phyloP scores from a whole-genome alignment of 345 rosid species.

The Melaleuca quinquenervia region DNA sequence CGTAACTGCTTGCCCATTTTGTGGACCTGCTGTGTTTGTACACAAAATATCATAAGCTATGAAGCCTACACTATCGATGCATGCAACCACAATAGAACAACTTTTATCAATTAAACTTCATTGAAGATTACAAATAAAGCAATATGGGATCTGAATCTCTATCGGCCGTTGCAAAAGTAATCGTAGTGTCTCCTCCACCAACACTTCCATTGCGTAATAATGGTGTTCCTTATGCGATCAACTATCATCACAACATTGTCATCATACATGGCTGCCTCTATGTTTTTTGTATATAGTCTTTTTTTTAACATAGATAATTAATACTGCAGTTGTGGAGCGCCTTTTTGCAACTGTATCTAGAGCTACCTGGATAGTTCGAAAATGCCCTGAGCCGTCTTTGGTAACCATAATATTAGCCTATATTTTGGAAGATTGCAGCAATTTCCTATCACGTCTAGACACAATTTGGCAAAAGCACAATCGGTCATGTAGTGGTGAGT shows the following conservation, averaged over 20 bases:
- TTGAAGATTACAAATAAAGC: not conserved
- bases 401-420: constrained; percentile 27
- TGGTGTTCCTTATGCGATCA: constrained; percentile 22
- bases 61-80: constrained; percentile 34
- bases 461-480: constrained; percentile 11
- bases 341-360: constrained; percentile 14
- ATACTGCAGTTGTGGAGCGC: constrained; percentile 7
- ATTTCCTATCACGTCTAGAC: constrained; percentile 15
- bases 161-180: constrained; percentile 31
- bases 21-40: constrained; percentile 54
- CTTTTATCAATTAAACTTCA: not conserved
- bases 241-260: constrained; percentile 24
- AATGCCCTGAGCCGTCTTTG: constrained; percentile 23
- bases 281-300: constrained; percentile 10
- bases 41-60: constrained; percentile 50
- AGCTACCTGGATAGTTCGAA: constrained; percentile 16
- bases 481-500: not conserved
- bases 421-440: constrained; percentile 9
- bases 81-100: constrained; percentile 2
- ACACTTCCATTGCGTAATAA: constrained; percentile 33
- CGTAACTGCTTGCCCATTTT: constrained; percentile 54
- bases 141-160: not conserved
- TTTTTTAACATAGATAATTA: constrained; percentile 15
- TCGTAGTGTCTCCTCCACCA: constrained; percentile 28
- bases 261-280: constrained; percentile 10